Base-by-base conservation (phyloP, 139 green algal species). In the Nannochloris sp. region DNA sequence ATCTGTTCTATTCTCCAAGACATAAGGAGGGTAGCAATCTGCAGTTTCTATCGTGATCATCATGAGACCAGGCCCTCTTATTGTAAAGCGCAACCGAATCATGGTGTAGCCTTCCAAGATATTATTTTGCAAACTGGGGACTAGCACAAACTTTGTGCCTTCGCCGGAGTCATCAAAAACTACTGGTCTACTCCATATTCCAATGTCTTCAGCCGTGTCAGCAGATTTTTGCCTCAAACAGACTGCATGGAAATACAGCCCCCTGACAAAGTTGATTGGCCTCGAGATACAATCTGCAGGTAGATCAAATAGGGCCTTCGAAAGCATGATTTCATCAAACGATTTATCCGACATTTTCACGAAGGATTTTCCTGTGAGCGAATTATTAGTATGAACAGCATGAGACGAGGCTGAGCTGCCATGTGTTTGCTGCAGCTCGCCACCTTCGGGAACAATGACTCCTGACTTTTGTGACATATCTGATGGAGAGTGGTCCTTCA, bases 1-100 rank as follows among this genome's bases (percentile, higher is more conserved):
- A 3, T 30, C 20, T 3, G 76, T 80, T 16, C 69, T 69, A 71
- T 90, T 90, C 60, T 82, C 73, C n/a, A 90, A 56, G 5, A 80
- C 64, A 58, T 82, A 82, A 20, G 81, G 80, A 1, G 78, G 68
- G 44, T 73, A 56, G 13, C 73, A 72, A 3, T 75, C 69, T 17
- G 84, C 61, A 6, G 55, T 75, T 56, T 86, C 69, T 58, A 86
- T 66, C 33, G 79, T 60, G 16, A 88, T 20, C 29, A 73, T 60
- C 48, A 84, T 23, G 37, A 72, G 82, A 44, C 84, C 85, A 1
- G 70, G 73, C 3, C 36, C 48, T 20, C 72, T 63, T 20, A 84
- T 46, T 5, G 59, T 50, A 10, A 87, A 62, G 11, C 76, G 65
- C 48, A 85, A 50, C 43, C 28, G 14, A 23, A 37, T 23, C 23